Percentiles rank a stretch among this genome's conserved stretches.
phyloP scores from a whole-genome alignment of 225 moss, liverwort and hornwort genomes.

The Thuidium tamariscinum region DNA sequence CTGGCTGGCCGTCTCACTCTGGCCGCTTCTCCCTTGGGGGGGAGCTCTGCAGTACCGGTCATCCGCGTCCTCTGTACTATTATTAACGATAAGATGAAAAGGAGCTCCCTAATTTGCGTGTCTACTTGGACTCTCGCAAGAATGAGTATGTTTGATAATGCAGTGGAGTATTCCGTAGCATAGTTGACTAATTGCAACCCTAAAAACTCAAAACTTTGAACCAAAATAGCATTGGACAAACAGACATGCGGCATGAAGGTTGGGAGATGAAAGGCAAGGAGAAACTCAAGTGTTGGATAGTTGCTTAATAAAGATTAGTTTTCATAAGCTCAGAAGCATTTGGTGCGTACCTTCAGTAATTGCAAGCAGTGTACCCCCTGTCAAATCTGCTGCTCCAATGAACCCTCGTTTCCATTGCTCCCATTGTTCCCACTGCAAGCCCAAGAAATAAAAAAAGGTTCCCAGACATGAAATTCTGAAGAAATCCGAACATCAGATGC shows the following conservation, averaged over 20 bases:
- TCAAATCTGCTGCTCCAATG: conserved; percentile 86
- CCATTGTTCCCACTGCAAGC: conserved; percentile 41
- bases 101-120: no score
- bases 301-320: neutral
- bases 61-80: no score
- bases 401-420: conserved; percentile 69
- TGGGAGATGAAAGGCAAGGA: neutral
- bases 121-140: no score
- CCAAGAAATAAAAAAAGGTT: no score
- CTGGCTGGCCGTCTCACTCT: no score
- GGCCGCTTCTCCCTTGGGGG: no score
- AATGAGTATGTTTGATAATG: neutral
- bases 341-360: conserved; percentile 61
- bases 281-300: neutral
- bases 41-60: no score
- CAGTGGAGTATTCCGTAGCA: neutral
- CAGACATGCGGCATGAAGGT: neutral
- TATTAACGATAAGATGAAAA: no score
- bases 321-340: neutral
- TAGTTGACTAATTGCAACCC: neutral
- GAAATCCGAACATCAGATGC: neutral
- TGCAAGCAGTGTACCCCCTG: conserved; percentile 81
- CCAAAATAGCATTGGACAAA: neutral
- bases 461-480: neutral
- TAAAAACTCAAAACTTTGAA: neutral